Conservation (phyloP, 768 basidiomycete genomes). For the Leccinum longicurvipes region DNA sequence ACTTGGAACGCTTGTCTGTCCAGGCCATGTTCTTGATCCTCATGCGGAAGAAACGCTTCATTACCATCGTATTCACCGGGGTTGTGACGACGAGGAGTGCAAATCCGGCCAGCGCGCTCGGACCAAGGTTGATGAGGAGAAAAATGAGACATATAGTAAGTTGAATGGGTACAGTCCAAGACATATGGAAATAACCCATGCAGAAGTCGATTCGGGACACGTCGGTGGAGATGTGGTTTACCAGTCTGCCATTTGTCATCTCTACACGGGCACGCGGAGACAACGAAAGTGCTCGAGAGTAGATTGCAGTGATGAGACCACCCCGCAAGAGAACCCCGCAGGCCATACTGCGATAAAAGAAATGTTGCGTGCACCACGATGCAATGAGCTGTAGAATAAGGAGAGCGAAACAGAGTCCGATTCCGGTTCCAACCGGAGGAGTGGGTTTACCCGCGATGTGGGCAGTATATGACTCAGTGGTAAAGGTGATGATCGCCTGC, state of each 20-base stretch:
- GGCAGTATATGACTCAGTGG: constrained; percentile 54
- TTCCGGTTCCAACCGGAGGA: constrained; percentile 52
- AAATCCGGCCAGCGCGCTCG: constrained; percentile 55
- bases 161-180: no score
- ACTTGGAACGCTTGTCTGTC: no score
- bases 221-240: constrained; percentile 84
- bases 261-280: constrained; percentile 76
- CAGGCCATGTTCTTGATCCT: no score
- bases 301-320: constrained; percentile 86
- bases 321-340: constrained; percentile 80
- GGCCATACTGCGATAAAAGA: no score
- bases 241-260: constrained; percentile 83
- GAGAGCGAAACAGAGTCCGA: constrained; percentile 74
- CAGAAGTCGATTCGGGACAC: constrained; percentile 90
- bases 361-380: no score
- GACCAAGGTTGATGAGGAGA: constrained; percentile 69
- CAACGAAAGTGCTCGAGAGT: constrained; percentile 69
- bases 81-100: constrained; percentile 67
- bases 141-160: constrained; percentile 75
- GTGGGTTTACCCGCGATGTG: constrained; percentile 36
- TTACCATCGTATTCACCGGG: constrained; percentile 67
- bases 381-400: constrained; percentile 64
- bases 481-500: constrained; percentile 70
- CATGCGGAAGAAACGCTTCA: constrained; percentile 59
- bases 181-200: constrained; percentile 77